Evolutionary conservation across 1,284 basidiomycete genomes (phyloP).

Genomic region (Austroboletus sp.): DNA sequence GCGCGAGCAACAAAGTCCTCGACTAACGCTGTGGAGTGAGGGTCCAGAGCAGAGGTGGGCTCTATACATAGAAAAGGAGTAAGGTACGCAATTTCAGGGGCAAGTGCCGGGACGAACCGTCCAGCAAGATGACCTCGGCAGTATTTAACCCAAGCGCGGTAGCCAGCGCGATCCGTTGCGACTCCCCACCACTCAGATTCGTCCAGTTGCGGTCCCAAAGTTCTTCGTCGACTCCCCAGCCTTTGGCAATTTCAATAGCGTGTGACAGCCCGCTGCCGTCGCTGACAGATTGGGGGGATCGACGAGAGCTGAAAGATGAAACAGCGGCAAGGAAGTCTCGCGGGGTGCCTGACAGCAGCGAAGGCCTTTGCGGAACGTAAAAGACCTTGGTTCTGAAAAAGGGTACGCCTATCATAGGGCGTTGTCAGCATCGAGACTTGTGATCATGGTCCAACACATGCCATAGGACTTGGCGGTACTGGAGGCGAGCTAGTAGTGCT

Average conservation of each 20-base stretch:
- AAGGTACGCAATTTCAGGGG: not conserved
- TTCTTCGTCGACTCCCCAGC: constrained; percentile 61
- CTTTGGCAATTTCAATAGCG: constrained; percentile 51
- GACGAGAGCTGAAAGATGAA: constrained; percentile 51
- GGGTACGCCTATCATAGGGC: constrained; percentile 53
- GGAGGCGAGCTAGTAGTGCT: constrained; percentile 3
- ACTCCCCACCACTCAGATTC: constrained; percentile 75
- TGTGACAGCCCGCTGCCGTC: constrained; percentile 31
- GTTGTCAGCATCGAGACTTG: not conserved
- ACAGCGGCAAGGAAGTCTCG: constrained; percentile 61
- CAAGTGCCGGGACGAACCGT: constrained; percentile 50
- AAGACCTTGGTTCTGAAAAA: constrained; percentile 68
- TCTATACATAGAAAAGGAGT: constrained; percentile 42
- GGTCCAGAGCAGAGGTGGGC: constrained; percentile 80
- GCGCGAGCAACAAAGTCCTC: constrained; percentile 56
- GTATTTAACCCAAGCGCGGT: constrained; percentile 64
- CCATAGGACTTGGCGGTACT: constrained; percentile 55
- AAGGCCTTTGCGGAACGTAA: constrained; percentile 81
- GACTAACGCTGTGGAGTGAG: constrained; percentile 56
- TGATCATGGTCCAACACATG: constrained; percentile 23
- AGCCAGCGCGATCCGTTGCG: constrained; percentile 73
- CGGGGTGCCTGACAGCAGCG: constrained; percentile 75
- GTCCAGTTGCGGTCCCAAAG: constrained; percentile 77
- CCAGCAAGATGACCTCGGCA: constrained; percentile 75
- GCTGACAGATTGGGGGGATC: constrained; percentile 19